These are phyloP conservation scores for Artemisia tridentata DNA, from an alignment of 129 eudicot species.

Conservation along the genomic window DNA sequence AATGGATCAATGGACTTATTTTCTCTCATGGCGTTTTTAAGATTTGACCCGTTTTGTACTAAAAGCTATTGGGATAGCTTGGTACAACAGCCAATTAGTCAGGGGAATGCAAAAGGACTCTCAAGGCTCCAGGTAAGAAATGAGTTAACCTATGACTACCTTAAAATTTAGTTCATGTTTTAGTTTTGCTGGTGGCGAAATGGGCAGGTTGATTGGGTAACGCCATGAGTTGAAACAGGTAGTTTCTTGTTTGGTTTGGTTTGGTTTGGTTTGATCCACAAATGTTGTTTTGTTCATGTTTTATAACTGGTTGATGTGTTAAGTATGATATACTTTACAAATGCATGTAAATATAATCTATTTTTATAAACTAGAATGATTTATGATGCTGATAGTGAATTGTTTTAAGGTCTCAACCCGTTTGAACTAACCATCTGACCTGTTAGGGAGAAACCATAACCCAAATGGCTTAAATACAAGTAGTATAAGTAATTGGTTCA, in stretches of 20 bases:
- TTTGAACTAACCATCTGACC: slow-evolving; percentile 1
- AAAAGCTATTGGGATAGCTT: slow-evolving; percentile 75
- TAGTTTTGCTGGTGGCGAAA: background rate
- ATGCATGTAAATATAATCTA: background rate
- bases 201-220: slow-evolving; percentile 3
- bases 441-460: background rate
- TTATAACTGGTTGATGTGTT: background rate
- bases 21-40: slow-evolving; percentile 73
- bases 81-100: slow-evolving; percentile 73
- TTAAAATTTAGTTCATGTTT: slow-evolving; percentile 5
- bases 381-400: background rate
- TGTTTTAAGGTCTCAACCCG: background rate
- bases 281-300: background rate
- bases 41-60: slow-evolving; percentile 70
- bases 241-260: background rate
- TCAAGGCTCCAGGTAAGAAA: slow-evolving; percentile 73
- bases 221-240: background rate
- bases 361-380: background rate
- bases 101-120: slow-evolving; percentile 59
- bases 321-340: background rate
- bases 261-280: slow-evolving; percentile 1
- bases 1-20: slow-evolving; percentile 78
- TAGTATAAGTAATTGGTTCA: too few relatives aligned
- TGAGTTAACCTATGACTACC: background rate
- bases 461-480: background rate